Evolutionary conservation across 2,329 filamentous ascomycete species (phyloP).

Genomic region (Pseudopyricularia javanii): DNA sequence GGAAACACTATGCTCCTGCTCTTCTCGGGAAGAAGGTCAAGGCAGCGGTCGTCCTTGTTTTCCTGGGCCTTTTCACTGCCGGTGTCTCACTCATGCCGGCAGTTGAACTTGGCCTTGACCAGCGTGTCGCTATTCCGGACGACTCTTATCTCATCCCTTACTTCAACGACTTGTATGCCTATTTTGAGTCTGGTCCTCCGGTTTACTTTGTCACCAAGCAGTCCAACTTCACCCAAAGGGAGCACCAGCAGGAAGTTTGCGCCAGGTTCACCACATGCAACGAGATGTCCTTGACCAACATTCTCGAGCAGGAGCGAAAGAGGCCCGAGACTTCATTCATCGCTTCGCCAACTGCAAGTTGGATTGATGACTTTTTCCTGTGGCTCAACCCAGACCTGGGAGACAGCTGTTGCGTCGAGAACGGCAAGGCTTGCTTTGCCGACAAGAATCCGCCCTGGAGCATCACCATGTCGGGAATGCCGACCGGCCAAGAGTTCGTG

Average conservation of each 20-base stretch:
- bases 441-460: constrained; percentile 75
- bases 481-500: constrained; percentile 82
- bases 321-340: constrained; percentile 80
- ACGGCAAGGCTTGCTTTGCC: constrained; percentile 65
- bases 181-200: constrained; percentile 82
- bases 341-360: constrained; percentile 77
- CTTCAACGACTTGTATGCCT: constrained; percentile 90
- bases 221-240: constrained; percentile 64
- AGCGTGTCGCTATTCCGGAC: constrained; percentile 85
- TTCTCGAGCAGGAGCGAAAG: constrained; percentile 90
- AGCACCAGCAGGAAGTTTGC: constrained; percentile 76
- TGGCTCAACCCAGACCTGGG: constrained; percentile 80
- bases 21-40: constrained; percentile 75
- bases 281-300: constrained; percentile 70
- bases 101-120: constrained; percentile 79
- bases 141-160: constrained; percentile 93
- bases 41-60: constrained; percentile 61
- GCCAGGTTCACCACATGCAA: constrained; percentile 86
- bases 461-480: constrained; percentile 80
- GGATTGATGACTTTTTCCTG: constrained; percentile 92
- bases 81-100: constrained; percentile 75
- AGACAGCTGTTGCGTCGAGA: constrained; percentile 50
- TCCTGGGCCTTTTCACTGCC: constrained; percentile 78
- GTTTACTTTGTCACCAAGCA: constrained; percentile 90
- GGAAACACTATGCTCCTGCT: constrained; percentile 74